Evolutionary conservation across 1,284 basidiomycete species (phyloP), one percentile per base, ranked within the genome.

Genomic region (Wolfiporia cocos): DNA sequence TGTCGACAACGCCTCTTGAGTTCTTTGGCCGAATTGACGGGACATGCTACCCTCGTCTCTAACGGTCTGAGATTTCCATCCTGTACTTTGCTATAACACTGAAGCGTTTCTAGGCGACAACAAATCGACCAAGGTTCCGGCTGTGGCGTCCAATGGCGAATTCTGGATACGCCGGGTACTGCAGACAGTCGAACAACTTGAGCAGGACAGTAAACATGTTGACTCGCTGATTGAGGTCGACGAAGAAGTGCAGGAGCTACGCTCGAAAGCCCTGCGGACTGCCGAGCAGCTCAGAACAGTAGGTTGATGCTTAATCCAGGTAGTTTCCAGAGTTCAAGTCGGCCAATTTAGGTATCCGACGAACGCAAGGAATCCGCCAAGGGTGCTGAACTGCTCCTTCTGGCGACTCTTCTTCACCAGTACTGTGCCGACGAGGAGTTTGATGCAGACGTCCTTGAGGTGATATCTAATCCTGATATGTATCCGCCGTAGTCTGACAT

Each of bases 131-230:
- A 84, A 81, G 56, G 59, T 72, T 17, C 65, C 76, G 15, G 86
- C 78, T 2, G 74, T 79, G 18, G 76, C 86, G 33, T 71, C 78
- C 4, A 74, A 85, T 42, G 88, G 90, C 19, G 74, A 83, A 52
- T 79, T 87, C 42, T 97, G 93, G 94, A 67, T 90, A 3, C 71
- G 78, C 5, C 81, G 80, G 53, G 78, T 81, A 4, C 68, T 92
- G 26, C 62, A 69, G 4, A 77, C 76, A 5, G 70, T 96, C 44
- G 65, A 70, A 19, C 54, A 57, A 35, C 58, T 92, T 23, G 80
- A 86, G 56, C 69, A 71, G 42, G 87, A 94, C 59, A 57, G 58
- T 24, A 90, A 89, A 60, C 83, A 91, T 55, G 76, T 84, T 35
- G 64, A 71, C n/a, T 50, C 71, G 2, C 61, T 85, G 1, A 61